Evolutionary conservation across 2,329 filamentous ascomycete species (phyloP), one percentile per base, ranked within the genome.

Genomic region (Fusarium pininemorale): DNA sequence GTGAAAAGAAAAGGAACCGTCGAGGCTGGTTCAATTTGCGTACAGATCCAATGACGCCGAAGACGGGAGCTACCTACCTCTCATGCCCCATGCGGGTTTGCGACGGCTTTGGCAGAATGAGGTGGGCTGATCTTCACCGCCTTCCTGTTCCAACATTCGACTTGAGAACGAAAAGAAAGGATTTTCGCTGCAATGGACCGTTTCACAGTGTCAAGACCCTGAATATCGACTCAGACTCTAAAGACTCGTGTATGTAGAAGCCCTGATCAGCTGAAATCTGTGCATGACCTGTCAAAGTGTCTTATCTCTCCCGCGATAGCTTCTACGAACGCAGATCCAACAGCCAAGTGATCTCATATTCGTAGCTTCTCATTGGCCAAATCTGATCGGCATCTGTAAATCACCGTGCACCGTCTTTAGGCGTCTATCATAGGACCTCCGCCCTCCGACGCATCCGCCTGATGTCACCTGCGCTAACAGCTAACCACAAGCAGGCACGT

Each of bases 111-210:
- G 48, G 77, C 74, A 79, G 59, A 67, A 67, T 67, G 22, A 59
- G 56, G 74, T 75, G 70, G 72, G 72, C 39, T 75, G 56, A 45
- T 63, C 6, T 51, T 70, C 68, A 78, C 77, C 77, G 77, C 77
- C 74, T 79, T 57, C 77, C 57, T 38, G 20, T 68, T 67, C 10
- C n/a, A 54, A 28, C 13, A 20, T 22, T 11, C 26, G 14, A 65
- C 24, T 7, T 48, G 20, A 44, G 16, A 15, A 24, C 16, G 26
- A 53, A 26, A 35, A 47, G 20, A 35, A 47, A 8, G 8, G 18
- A 6, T 10, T 50, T 41, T 60, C 32, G 53, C 64, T 53, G 18
- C 7, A 60, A 66, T 42, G 60, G 51, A 48, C 42, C 18, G 28
- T 13, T 60, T 30, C n/a, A 63, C 41, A 22, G 15, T 39, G 39